These are phyloP conservation scores for Fraxinus greggii DNA, from an alignment of 305 asterid species.

Conservation along the genomic window DNA sequence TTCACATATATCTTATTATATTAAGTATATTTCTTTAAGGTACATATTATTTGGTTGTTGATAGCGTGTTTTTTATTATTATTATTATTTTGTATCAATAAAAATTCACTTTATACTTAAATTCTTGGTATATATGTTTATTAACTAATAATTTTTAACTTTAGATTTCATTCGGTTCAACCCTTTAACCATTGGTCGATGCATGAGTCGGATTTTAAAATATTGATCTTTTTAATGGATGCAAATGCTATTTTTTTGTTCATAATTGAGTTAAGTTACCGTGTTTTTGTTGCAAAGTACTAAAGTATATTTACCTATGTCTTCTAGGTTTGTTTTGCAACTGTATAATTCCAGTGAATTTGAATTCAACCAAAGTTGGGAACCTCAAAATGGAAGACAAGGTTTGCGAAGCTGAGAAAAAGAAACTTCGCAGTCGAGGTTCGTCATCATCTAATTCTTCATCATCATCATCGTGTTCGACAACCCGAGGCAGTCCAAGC, in stretches of 20 bases:
- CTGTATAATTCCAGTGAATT: conserved; percentile 54
- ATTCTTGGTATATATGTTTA: not conserved
- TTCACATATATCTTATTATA: not conserved
- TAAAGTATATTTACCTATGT: not conserved
- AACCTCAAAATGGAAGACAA: conserved; percentile 44
- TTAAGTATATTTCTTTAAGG: not conserved
- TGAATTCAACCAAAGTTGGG: conserved; percentile 54
- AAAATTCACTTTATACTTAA: not conserved
- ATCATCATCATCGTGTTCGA: conserved; percentile 30
- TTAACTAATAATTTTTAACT: not conserved
- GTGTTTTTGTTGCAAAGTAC: not conserved
- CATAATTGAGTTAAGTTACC: not conserved
- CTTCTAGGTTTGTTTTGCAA: conserved; percentile 50
- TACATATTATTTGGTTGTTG: no score
- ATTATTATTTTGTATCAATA: not conserved
- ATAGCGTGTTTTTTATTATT: no score
- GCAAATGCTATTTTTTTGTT: not conserved
- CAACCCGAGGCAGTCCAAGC: conserved; percentile 28
- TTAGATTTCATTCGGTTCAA: not conserved
- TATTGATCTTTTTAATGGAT: not conserved
- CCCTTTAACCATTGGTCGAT: not conserved
- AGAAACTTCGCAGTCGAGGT: conserved; percentile 43
- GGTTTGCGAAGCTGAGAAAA: conserved; percentile 28
- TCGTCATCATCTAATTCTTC: conserved; percentile 39
- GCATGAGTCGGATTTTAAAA: no score